Base-by-base conservation (phyloP, 306 rosid species). In the Comarum palustre region DNA sequence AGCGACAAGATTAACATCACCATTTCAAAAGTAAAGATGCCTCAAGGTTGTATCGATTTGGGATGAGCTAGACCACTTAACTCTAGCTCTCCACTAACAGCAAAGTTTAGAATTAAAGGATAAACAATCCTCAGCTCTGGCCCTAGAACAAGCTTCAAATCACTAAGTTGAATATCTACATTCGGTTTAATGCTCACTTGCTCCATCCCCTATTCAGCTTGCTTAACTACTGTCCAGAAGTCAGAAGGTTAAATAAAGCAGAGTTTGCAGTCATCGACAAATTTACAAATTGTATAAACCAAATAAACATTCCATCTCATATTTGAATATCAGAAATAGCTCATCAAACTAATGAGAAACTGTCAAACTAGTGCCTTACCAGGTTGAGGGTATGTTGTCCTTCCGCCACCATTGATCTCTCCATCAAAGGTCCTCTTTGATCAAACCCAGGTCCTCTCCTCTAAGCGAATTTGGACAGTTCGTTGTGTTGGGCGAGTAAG, bases 1-100 rank as follows among this genome's bases (percentile, higher is more conserved):
- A 36, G 98, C 98, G 50, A 90, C 88, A n/a, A 94, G 95, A 86
- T 90, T 92, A 24, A 94, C 97, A 79, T 91, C 94, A 51, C 98
- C 98, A 76, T 91, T 89, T 78, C 96, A 68, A 94, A 89, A 68
- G 86, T 78, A 70, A 94, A 81, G 82, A 78, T 80, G 67, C 98
- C 98, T 78, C 77, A 91, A 50, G 98, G 97, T 79, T 80, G 80
- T 82, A 94, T 84, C 75, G 78, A 69, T 82, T 91, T 91, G 78
- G 95, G 93, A 85, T 89, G 95, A 55, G 88, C 87, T 12, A 47
- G 79, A 71, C 98, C 98, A 82, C 88, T 89, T 73, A 94, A 86
- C 82, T 88, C 98, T 69, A 94, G 93, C 81, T 89, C 96, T 73
- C 98, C 98, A 48, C 92, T 89, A 42, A 93, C 90, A 69, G 90